phyloP scores from a whole-genome alignment of 441 rosid genomes.

The Euphorbia schlechtendalii region DNA sequence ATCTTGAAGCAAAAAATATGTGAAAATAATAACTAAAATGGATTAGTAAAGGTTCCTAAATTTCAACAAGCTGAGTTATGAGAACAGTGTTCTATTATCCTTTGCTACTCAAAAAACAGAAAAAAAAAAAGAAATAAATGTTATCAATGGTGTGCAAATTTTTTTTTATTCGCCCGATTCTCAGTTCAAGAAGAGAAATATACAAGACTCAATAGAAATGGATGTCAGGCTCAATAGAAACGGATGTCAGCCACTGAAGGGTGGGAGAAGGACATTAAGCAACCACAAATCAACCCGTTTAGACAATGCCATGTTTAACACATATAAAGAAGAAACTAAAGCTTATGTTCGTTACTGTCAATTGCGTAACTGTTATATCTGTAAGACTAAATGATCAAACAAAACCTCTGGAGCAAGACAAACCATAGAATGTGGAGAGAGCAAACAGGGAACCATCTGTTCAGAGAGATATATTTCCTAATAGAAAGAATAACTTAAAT shows the following conservation, averaged over 20 bases:
- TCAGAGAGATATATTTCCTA: background rate
- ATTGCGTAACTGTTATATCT: background rate
- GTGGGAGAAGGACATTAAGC: background rate
- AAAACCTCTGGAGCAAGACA: background rate
- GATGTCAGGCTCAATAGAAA: background rate
- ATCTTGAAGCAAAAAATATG: background rate
- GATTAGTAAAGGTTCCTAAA: background rate
- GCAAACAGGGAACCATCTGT: background rate
- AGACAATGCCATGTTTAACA: background rate
- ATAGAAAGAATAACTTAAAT: background rate
- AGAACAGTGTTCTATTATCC: background rate
- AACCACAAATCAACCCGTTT: conserved; percentile 1
- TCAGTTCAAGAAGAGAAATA: background rate
- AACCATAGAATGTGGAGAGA: background rate
- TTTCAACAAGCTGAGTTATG: background rate
- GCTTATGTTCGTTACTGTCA: background rate
- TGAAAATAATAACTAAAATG: background rate
- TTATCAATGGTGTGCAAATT: background rate
- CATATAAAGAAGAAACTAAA: background rate
- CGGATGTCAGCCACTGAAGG: background rate
- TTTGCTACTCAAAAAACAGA: conserved; percentile 3
- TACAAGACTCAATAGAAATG: background rate
- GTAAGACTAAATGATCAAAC: conserved; percentile 1
- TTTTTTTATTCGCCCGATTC: background rate
- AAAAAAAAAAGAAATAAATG: background rate